phyloP scores from a whole-genome alignment of 169 alveolate species.

The Cryptosporidium sp. region DNA sequence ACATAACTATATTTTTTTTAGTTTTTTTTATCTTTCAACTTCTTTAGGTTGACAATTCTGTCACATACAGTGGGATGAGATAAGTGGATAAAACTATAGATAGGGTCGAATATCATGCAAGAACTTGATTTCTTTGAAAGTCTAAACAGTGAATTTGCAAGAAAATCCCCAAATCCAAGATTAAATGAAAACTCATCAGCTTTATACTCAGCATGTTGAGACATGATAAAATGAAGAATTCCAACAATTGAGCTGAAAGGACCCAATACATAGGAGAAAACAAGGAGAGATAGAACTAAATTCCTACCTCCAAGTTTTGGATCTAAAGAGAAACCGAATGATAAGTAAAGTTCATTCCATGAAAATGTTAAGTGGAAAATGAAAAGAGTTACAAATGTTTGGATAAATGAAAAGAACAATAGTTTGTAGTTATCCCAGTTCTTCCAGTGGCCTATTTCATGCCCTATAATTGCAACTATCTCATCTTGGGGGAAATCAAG shows the following conservation, averaged over 20 bases:
- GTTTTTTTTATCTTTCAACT: conserved; percentile 3
- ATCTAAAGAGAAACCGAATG: conserved; percentile 50
- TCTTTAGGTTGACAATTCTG: conserved; percentile 26
- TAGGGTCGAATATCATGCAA: conserved; percentile 49
- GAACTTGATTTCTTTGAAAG: conserved; percentile 35
- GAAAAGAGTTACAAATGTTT: conserved; percentile 24
- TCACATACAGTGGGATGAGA: conserved; percentile 59
- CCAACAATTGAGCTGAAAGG: conserved; percentile 37
- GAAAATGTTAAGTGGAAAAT: conserved; percentile 47
- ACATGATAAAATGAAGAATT: conserved; percentile 18
- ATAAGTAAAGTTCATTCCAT: conserved; percentile 37
- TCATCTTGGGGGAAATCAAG: conserved; percentile 67
- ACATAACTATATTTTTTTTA: background rate
- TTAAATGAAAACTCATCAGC: conserved; percentile 50
- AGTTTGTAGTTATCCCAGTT: conserved; percentile 54
- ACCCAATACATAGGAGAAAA: conserved; percentile 21
- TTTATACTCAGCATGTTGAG: conserved; percentile 41
- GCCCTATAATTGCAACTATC: conserved; percentile 52
- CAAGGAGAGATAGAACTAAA: conserved; percentile 23
- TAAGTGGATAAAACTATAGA: conserved; percentile 45
- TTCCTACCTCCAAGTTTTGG: conserved; percentile 47
- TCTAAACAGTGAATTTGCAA: conserved; percentile 34
- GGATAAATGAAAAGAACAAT: conserved; percentile 32
- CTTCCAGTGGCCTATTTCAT: conserved; percentile 71
- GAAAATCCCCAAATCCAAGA: conserved; percentile 33